Conservation (phyloP, 129 eudicot genomes). For the Silybum marianum region DNA sequence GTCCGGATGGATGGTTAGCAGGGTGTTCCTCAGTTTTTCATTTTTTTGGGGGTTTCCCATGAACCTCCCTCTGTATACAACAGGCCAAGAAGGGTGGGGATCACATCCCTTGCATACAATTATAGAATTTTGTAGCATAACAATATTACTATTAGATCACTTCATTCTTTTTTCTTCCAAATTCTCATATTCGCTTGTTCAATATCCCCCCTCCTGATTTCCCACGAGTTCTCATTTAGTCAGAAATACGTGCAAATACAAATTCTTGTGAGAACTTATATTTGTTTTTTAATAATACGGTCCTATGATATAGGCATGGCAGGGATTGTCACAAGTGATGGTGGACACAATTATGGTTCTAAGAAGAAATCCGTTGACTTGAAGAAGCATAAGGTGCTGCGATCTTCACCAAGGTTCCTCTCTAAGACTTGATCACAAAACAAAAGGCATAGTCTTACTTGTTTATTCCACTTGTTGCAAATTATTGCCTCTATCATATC, state of each 20-base stretch:
- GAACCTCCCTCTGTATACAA: too few species aligned
- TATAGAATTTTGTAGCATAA: too few species aligned
- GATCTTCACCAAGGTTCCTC: slow-evolving; percentile 49
- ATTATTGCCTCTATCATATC: slow-evolving; percentile 11
- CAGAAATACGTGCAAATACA: background rate
- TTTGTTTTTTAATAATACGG: background rate
- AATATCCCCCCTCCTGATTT: background rate
- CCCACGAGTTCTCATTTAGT: background rate
- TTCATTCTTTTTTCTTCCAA: background rate
- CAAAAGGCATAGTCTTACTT: slow-evolving; percentile 25
- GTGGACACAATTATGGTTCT: slow-evolving; percentile 21
- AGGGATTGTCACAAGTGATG: slow-evolving; percentile 32
- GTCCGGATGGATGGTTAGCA: too few species aligned
- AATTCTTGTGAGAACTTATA: background rate
- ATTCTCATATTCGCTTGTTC: background rate
- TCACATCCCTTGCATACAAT: too few species aligned
- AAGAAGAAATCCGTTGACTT: slow-evolving; percentile 36
- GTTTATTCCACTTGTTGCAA: slow-evolving; percentile 10
- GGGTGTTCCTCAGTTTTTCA: too few species aligned
- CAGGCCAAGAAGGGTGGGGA: too few species aligned
- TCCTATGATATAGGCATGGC: slow-evolving; percentile 21
- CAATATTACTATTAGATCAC: background rate
- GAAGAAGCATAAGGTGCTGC: slow-evolving; percentile 31
- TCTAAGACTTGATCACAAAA: slow-evolving; percentile 39
- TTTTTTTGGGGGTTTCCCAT: too few species aligned